A percentile compares a stretch with the other conserved stretches of the same genome.
Conservation (phyloP, 371 early-diverging fungal species). For the Zopfochytrium polystomum region DNA sequence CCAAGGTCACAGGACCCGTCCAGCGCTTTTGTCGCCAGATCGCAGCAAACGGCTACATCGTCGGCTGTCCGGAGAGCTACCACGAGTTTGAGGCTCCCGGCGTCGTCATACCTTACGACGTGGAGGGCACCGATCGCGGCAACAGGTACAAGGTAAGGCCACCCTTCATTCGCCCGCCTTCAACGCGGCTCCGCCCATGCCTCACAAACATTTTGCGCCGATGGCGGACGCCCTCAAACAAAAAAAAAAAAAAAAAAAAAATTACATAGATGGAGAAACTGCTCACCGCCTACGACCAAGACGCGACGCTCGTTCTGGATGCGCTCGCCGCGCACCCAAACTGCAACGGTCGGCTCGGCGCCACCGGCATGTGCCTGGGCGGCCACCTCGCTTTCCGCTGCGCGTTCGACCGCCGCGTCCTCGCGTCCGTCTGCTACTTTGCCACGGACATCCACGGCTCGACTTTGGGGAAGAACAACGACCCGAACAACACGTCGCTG, state of each 20-base stretch:
- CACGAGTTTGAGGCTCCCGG: conserved; percentile 56
- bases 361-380: conserved; percentile 54
- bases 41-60: conserved; percentile 42
- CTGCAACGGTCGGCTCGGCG: conserved; percentile 51
- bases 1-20: conserved; percentile 53
- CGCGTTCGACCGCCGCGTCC: conserved; percentile 52
- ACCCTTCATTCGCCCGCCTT: background rate
- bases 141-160: conserved; percentile 22
- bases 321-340: conserved; percentile 43
- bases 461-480: conserved; percentile 45
- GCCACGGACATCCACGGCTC: conserved; percentile 57
- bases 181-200: too few species aligned
- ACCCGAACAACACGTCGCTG: conserved; percentile 46
- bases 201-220: background rate
- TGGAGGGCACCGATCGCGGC: conserved; percentile 43
- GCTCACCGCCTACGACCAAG: conserved; percentile 52
- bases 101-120: conserved; percentile 49
- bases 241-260: too few species aligned
- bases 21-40: conserved; percentile 55
- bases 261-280: conserved; percentile 47
- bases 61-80: conserved; percentile 51
- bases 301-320: conserved; percentile 49
- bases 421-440: conserved; percentile 52
- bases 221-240: conserved; percentile 44
- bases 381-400: conserved; percentile 54